Evolutionary conservation across 805 yeast species (phyloP).

Genomic region (Nakazawaea wickerhamii): DNA sequence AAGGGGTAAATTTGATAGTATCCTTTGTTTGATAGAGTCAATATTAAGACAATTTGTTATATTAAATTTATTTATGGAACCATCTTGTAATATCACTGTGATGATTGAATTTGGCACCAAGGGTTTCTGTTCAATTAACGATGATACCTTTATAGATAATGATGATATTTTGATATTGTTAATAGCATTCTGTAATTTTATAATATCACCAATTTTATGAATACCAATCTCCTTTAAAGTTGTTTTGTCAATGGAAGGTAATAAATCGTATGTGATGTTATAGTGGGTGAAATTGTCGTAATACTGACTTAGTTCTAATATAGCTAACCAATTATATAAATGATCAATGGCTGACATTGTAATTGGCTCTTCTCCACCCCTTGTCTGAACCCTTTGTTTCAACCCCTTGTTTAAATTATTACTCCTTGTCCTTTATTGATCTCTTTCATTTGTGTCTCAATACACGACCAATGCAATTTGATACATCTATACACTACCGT

Average conservation of each 20-base stretch:
- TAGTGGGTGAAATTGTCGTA: slow-evolving; percentile 27
- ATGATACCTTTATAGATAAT: slow-evolving; percentile 9
- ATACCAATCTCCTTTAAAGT: slow-evolving; percentile 72
- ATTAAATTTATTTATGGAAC: slow-evolving; percentile 60
- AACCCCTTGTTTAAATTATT: no score
- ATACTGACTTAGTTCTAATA: slow-evolving; percentile 6
- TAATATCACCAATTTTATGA: slow-evolving; percentile 75
- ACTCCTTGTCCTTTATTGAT: no score
- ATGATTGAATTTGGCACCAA: slow-evolving; percentile 20
- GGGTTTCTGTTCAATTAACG: neutral
- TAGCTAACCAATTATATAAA: slow-evolving; percentile 11
- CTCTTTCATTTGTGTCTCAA: no score
- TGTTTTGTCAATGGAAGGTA: slow-evolving; percentile 55
- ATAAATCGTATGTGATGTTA: slow-evolving; percentile 50
- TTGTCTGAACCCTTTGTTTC: no score
- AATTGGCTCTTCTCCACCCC: no score
- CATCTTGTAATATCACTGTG: slow-evolving; percentile 71
- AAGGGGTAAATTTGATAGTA: slow-evolving; percentile 49
- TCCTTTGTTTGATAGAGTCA: slow-evolving; percentile 65
- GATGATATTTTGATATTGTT: slow-evolving; percentile 36
- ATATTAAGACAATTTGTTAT: slow-evolving; percentile 80
- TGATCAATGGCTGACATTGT: slow-evolving; percentile 4
- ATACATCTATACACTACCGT: no score
- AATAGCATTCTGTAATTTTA: slow-evolving; percentile 59
- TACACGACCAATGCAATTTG: no score